Percentiles rank a stretch among this genome's conserved stretches.
phyloP scores from a whole-genome alignment of 2,329 filamentous ascomycete genomes.

The Cytospora mali region DNA sequence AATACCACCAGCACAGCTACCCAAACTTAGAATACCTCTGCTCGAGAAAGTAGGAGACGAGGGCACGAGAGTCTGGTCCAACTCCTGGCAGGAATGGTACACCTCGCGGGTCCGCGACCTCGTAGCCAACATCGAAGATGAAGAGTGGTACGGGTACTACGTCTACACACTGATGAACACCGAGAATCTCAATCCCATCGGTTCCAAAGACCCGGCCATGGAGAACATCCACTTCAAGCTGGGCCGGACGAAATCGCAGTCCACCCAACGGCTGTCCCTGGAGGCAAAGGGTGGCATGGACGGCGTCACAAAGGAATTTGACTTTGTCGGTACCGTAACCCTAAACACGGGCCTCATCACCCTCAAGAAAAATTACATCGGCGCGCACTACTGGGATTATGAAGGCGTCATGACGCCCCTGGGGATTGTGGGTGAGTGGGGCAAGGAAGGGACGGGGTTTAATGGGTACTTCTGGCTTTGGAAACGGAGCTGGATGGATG shows the following conservation, averaged over 20 bases:
- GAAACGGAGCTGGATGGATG: slow-evolving; percentile 28
- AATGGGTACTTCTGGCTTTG: slow-evolving; percentile 29
- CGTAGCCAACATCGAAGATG: slow-evolving; percentile 26
- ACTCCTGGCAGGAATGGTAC: slow-evolving; percentile 29
- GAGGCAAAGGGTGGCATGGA: slow-evolving; percentile 25
- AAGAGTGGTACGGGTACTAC: slow-evolving; percentile 29
- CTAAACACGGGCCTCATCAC: slow-evolving; percentile 24
- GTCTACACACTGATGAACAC: slow-evolving; percentile 24
- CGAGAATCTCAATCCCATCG: slow-evolving; percentile 16
- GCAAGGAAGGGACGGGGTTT: slow-evolving; percentile 24
- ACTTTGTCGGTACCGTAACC: slow-evolving; percentile 24
- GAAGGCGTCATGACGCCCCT: slow-evolving; percentile 29
- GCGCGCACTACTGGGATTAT: slow-evolving; percentile 27
- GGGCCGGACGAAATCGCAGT: no score
- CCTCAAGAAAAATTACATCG: slow-evolving; percentile 25
- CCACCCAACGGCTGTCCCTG: slow-evolving; percentile 17
- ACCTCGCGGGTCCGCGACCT: slow-evolving; percentile 22
- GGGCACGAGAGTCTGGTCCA: slow-evolving; percentile 10
- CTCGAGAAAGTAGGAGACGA: slow-evolving; percentile 19
- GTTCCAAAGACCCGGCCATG: slow-evolving; percentile 27
- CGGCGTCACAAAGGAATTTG: slow-evolving; percentile 26
- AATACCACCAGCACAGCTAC: not conserved
- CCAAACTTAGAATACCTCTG: slow-evolving; percentile 17
- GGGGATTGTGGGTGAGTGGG: slow-evolving; percentile 39
- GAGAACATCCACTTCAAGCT: slow-evolving; percentile 29